Evolutionary conservation across 331 rosid genomes (phyloP), one percentile per base, ranked within the genome.

Genomic region (Saraca asoca): DNA sequence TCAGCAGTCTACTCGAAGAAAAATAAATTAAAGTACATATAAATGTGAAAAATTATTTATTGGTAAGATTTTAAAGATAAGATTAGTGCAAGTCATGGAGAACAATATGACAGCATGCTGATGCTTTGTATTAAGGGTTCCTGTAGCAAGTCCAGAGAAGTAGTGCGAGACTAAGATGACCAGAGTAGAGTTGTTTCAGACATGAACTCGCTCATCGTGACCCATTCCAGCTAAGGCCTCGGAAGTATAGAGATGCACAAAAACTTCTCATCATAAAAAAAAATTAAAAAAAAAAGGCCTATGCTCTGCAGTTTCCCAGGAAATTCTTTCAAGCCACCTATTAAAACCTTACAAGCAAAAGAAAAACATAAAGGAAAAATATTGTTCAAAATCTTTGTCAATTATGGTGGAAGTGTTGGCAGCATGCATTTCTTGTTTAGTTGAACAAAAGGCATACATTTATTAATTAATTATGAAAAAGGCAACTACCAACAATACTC

Each of bases 301-400:
- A 66, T 64, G 55, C 44, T 60, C 42, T 31, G 46, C 59, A 29
- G 35, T 71, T 77, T 14, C 39, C 55, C 41, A 10, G 19, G 2
- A 42, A 42, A 51, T 19, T 17, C 60, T 52, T 65, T 66, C 60
- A 71, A 33, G 44, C 48, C 18, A 53, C 7, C 51, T 45, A 62
- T 17, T 31, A 43, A 72, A 66, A 24, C 63, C 66, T 61, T 20
- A 34, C 55, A 33, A 46, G 19, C 45, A 33, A 62, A 49, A 52
- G 55, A 78, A 45, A 16, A 59, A 57, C n/a, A 16, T 50, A 58
- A 63, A 57, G 62, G 37, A 61, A 41, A 14, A 68, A 50, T 68
- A 38, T 19, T 53, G 44, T 41, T 56, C 45, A 51, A 39, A 48
- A 54, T 50, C 29, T 62, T 35, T 24, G 34, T 55, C 49, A 62